Percentiles rank a stretch among this genome's conserved stretches.
Evolutionary conservation across 1,284 basidiomycete species (phyloP).

Genomic region (Puccinia hordei): DNA sequence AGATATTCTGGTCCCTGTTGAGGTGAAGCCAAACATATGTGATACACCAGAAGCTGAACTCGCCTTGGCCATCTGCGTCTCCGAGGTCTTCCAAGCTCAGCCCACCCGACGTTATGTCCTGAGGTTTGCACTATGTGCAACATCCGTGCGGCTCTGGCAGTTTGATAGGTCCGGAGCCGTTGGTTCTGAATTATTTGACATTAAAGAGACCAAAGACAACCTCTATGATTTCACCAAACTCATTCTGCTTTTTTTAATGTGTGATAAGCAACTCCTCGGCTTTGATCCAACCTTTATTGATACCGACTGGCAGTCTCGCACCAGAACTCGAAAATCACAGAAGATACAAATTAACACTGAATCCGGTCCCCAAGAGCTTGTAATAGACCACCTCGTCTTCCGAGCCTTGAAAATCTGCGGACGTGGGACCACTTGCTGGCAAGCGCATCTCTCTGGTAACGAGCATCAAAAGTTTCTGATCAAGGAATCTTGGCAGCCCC

Average conservation of each 20-base stretch:
- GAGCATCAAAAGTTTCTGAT: not conserved
- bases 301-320: not conserved
- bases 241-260: not conserved
- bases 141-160: too few species aligned
- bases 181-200: not conserved
- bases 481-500: not conserved
- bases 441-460: not conserved
- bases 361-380: not conserved
- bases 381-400: not conserved
- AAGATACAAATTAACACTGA: not conserved
- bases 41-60: not conserved
- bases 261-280: not conserved
- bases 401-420: not conserved
- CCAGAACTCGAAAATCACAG: not conserved
- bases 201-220: not conserved
- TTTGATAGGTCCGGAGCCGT: too few species aligned
- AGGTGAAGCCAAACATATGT: not conserved
- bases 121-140: too few species aligned
- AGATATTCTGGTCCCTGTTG: not conserved
- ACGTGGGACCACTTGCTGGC: not conserved
- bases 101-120: not conserved
- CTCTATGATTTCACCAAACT: not conserved
- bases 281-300: not conserved
- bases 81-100: not conserved
- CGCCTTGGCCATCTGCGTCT: not conserved